These are phyloP conservation scores for Solanum paucissectum DNA, from an alignment of 257 asterid genomes.

Conservation along the genomic window DNA sequence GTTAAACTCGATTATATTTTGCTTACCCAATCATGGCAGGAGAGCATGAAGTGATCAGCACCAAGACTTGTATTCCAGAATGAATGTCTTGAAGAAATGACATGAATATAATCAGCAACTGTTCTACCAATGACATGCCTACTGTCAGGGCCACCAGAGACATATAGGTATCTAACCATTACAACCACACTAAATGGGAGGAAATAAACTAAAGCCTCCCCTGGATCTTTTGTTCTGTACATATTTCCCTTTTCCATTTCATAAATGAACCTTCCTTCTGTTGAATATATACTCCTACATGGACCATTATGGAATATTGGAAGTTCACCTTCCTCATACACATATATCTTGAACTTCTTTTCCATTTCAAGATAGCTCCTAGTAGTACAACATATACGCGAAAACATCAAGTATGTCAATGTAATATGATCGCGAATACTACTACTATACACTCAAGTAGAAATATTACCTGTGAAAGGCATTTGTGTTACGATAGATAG, in stretches of 20 bases:
- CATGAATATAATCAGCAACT: slow-evolving; percentile 48
- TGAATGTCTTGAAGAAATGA: slow-evolving; percentile 44
- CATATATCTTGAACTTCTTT: slow-evolving; percentile 53
- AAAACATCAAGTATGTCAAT: neutral
- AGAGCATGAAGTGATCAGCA: slow-evolving; percentile 78
- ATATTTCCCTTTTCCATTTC: slow-evolving; percentile 52
- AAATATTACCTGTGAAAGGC: slow-evolving; percentile 26
- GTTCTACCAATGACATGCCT: slow-evolving; percentile 39
- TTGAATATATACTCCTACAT: slow-evolving; percentile 65
- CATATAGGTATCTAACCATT: slow-evolving; percentile 55
- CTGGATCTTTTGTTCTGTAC: slow-evolving; percentile 47
- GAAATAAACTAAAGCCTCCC: slow-evolving; percentile 64
- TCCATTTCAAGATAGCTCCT: slow-evolving; percentile 85
- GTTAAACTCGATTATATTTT: neutral
- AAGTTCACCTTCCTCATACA: slow-evolving; percentile 74
- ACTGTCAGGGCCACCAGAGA: slow-evolving; percentile 23
- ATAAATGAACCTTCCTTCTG: slow-evolving; percentile 71
- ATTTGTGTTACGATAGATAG: slow-evolving; percentile 26
- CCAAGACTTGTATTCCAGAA: slow-evolving; percentile 74
- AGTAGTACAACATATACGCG: neutral
- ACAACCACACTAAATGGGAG: slow-evolving; percentile 67
- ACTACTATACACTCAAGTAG: neutral
- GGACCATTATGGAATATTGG: slow-evolving; percentile 83
- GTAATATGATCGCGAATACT: neutral
- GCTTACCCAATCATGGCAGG: slow-evolving; percentile 88